Evolutionary conservation across 2,329 filamentous ascomycete genomes (phyloP), one percentile per base, ranked within the genome.

Genomic region (Ascochyta lentis): DNA sequence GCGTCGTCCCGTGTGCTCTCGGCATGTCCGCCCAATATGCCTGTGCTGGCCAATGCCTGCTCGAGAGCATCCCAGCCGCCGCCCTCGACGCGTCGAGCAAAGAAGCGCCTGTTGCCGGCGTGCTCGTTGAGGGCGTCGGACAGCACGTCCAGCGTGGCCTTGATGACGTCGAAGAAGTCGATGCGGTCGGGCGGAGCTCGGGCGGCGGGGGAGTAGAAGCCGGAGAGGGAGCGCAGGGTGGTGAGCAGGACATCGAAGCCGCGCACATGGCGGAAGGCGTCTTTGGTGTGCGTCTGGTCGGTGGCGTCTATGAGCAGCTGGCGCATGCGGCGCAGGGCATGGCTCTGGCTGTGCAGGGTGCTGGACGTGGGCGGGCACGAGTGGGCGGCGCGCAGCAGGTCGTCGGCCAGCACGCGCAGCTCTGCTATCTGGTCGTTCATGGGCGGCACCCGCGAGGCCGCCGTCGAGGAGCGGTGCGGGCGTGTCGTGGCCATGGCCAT

Each of bases 21-120:
- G 35, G 71, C 70, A 45, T 73, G 71, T 15, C 68, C 64, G 39
- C 68, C 71, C 43, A 73, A 70, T 29, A 77, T 77, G 31, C 89
- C 85, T 73, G 88, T 86, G 72, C 86, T 86, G 59, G 84, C 85
- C 77, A 93, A 83, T 6, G 85, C 85, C 69, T 90, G 85, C 68
- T 95, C 88, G 50, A 97, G 74, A 7, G 87, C 85, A 61, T 87
- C 83, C 88, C 92, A 96, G 3, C 94, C 92, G 53, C 88, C 90
- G 22, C 86, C 87, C 55, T 90, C 85, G 27, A 96, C 86, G 63
- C 86, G 83, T 63, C 87, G 88, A 55, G 86, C 85, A 73, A 98
- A 98, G 78, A 94, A 97, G 65, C 90, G 86, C 68, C 89, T 85
- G 76, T 98, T 99, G 19, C 93, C 94, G 42, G 89, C 83, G 74